Conservation (phyloP, 306 rosid genomes). For the Gleditsia sinensis region DNA sequence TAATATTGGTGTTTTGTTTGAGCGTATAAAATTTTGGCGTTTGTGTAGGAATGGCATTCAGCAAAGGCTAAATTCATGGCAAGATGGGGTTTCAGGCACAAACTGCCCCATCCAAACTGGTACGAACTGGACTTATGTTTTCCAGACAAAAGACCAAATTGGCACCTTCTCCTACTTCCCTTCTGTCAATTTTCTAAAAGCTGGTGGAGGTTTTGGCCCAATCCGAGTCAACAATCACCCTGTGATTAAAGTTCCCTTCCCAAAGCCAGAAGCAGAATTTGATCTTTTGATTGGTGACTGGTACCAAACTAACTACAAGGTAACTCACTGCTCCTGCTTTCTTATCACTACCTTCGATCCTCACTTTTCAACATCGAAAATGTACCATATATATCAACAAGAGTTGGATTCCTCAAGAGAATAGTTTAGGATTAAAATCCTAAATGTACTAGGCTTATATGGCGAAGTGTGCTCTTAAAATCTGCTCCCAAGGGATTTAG, state of each 20-base stretch:
- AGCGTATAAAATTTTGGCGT: constrained; percentile 1
- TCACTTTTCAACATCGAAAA: no score
- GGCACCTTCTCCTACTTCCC: constrained; percentile 88
- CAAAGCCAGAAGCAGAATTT: constrained; percentile 73
- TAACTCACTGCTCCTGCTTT: constrained; percentile 21
- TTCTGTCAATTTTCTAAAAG: constrained; percentile 77
- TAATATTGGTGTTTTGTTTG: background rate
- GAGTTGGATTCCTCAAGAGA: no score
- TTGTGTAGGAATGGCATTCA: constrained; percentile 84
- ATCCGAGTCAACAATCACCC: constrained; percentile 64
- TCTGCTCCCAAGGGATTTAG: no score
- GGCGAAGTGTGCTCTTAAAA: no score
- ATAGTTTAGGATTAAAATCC: no score
- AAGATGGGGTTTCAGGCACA: constrained; percentile 94
- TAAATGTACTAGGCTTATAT: no score
- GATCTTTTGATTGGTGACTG: constrained; percentile 87
- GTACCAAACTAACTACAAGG: constrained; percentile 71
- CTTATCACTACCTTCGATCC: no score
- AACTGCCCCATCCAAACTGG: constrained; percentile 77
- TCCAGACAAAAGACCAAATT: constrained; percentile 81
- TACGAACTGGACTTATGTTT: constrained; percentile 69
- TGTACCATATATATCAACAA: no score
- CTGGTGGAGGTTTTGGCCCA: constrained; percentile 81
- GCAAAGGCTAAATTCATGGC: constrained; percentile 88
- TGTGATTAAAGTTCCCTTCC: constrained; percentile 67